Evolutionary conservation across 257 asterid species (phyloP), one percentile per base, ranked within the genome.

Genomic region (Capsicum pubescens): DNA sequence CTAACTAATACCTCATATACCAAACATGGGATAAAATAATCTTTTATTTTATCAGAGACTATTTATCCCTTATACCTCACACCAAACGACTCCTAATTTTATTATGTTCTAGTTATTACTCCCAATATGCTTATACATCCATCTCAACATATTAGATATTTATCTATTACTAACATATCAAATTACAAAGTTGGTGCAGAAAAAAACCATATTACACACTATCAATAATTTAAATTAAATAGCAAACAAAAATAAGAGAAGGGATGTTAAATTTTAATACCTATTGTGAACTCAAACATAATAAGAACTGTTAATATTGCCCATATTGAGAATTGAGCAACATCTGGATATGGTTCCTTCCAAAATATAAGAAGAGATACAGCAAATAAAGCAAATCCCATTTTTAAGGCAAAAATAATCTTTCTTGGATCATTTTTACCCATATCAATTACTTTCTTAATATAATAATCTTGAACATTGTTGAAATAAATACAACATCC

Each of bases 291-390:
- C 63, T 90, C 93, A 71, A 90, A 90, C 91, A 89, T 87, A 46
- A 90, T 91, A 58, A 90, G 83, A 32, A 90, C 91, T 1, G 91
- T 89, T 19, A 89, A 84, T 76, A 90, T 90, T 19, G 93, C 93
- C 91, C 90, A 90, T 2, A 91, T 88, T 4, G 91, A 85, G 17
- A 85, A 91, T 83, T 91, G 91, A 36, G 89, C 83, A 39, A 83
- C 66, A 81, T 80, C 89, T 44, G 86, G 32, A 69, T n/a, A 60
- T 60, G 91, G 89, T 50, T 84, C 63, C 82, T 89, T 87, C 91
- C 90, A 91, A 64, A 84, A 89, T 10, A 91, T 85, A 26, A 91
- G 91, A 64, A 88, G 50, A 35, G 92, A 91, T 3, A 89, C 89
- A 60, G 89, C 58, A n/a, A 88, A 84, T 69, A 91, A 55, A 10